Conservation (phyloP, 179 eudicot genomes). For the Kewa caespitosa region DNA sequence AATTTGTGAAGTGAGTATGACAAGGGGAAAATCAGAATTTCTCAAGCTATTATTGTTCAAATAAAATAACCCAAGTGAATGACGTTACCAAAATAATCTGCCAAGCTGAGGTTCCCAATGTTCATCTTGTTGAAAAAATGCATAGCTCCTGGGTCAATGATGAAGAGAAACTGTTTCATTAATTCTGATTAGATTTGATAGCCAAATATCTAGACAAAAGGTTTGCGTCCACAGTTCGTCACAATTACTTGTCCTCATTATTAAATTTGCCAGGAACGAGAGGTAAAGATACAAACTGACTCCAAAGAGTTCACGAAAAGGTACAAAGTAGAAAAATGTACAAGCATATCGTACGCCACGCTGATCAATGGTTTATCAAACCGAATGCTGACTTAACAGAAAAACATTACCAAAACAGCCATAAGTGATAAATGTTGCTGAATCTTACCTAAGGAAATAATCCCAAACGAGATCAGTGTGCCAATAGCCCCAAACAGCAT, state of each 20-base stretch:
- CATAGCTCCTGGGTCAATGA: conserved; percentile 52
- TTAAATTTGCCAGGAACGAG: too few species aligned
- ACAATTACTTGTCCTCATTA: too few species aligned
- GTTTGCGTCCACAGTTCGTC: background rate
- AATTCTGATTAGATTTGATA: background rate
- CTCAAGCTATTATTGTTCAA: background rate
- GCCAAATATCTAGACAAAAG: background rate
- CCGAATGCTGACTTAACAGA: background rate
- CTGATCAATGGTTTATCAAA: too few species aligned
- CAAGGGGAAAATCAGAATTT: background rate
- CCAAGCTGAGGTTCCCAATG: conserved; percentile 52
- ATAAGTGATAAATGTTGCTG: background rate
- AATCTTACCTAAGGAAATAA: conserved; percentile 13
- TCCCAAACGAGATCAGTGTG: conserved; percentile 18
- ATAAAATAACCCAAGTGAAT: background rate
- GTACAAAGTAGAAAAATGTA: background rate
- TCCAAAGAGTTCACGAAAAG: background rate
- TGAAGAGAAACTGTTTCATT: conserved; percentile 7
- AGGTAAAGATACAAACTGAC: too few species aligned
- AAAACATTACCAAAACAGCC: background rate
- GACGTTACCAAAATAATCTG: conserved; percentile 64
- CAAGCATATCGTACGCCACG: background rate
- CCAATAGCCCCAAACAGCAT: conserved; percentile 23
- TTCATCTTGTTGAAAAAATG: conserved; percentile 50
- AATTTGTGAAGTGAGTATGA: background rate